These are phyloP conservation scores for Endothia cerciana DNA, from an alignment of 2,329 filamentous ascomycete genomes.

Conservation along the genomic window DNA sequence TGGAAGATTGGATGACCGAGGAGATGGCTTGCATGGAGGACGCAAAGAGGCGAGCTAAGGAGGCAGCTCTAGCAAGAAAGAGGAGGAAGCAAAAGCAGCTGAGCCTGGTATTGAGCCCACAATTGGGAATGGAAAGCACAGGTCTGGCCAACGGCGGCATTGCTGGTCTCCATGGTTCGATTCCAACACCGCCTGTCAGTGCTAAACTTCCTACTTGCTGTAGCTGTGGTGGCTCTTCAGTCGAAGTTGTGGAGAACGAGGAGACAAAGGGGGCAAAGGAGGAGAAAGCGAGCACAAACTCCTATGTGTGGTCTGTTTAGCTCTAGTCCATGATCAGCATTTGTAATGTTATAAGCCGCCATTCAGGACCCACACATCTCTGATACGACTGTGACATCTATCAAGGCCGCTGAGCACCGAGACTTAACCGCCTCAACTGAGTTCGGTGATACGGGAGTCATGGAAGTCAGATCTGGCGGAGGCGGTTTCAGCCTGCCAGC, in stretches of 20 bases:
- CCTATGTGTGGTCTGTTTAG: background rate
- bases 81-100: constrained; percentile 31
- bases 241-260: background rate
- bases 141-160: background rate
- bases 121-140: background rate
- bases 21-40: constrained; percentile 38
- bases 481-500: too few species aligned
- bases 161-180: too few species aligned
- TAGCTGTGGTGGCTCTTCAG: background rate
- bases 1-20: constrained; percentile 42
- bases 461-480: too few species aligned
- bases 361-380: too few species aligned
- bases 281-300: background rate
- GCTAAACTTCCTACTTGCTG: background rate
- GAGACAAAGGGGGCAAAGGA: background rate
- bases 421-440: too few species aligned
- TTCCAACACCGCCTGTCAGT: background rate
- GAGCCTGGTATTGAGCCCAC: constrained; percentile 3
- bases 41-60: constrained; percentile 33
- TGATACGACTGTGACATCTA: too few species aligned
- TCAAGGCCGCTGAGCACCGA: too few species aligned
- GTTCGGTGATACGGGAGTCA: too few species aligned
- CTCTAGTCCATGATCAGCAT: too few species aligned
- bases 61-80: constrained; percentile 26
- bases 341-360: too few species aligned